Conservation (phyloP, 371 early-diverging fungal genomes). For the Saksenaea oblongispora region DNA sequence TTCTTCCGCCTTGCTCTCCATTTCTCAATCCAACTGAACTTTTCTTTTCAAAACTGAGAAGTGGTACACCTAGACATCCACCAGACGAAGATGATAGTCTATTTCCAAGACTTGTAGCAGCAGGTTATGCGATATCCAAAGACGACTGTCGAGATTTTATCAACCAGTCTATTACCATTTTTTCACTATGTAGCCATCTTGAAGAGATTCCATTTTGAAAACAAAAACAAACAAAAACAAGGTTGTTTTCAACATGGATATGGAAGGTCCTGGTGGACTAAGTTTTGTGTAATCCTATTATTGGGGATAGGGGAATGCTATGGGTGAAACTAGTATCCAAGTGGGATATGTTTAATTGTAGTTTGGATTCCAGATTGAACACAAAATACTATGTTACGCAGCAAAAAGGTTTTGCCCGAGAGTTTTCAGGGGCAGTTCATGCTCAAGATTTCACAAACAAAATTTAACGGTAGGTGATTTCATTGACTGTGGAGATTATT, state of each 20-base stretch:
- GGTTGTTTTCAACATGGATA: background rate
- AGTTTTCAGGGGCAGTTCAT: too few relatives aligned
- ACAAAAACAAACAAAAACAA: background rate
- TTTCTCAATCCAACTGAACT: constrained; percentile 11
- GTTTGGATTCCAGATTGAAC: too few relatives aligned
- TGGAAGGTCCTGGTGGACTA: background rate
- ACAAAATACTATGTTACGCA: too few relatives aligned
- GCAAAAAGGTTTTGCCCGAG: too few relatives aligned
- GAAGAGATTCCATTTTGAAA: background rate
- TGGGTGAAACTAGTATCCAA: too few relatives aligned
- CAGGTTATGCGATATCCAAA: background rate
- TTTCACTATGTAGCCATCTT: background rate
- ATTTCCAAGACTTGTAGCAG: background rate
- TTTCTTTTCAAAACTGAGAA: constrained; percentile 4
- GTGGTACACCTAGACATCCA: background rate
- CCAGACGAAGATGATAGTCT: background rate
- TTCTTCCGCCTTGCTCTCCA: constrained; percentile 1
- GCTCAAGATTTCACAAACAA: too few relatives aligned
- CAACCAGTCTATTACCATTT: background rate
- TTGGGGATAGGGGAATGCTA: too few relatives aligned
- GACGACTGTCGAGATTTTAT: background rate
- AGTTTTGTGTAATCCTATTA: too few relatives aligned
- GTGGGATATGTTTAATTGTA: too few relatives aligned
- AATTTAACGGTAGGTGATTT: too few relatives aligned
- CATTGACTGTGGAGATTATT: too few relatives aligned